Evolutionary conservation across 2,329 filamentous ascomycete genomes (phyloP).

Genomic region (Daldinia sp.): DNA sequence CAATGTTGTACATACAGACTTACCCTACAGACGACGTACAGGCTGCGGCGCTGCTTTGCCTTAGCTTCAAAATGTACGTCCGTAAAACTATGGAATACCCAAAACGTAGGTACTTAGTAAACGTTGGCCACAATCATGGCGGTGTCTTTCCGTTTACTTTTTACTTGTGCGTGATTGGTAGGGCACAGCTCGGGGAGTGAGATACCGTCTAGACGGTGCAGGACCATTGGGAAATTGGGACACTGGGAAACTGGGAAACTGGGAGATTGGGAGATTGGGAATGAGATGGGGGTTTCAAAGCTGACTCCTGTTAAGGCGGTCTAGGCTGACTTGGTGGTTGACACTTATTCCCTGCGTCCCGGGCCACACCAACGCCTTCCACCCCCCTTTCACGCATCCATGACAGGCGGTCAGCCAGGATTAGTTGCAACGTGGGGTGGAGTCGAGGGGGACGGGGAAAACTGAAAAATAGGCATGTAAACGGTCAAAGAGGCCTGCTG

Average conservation of each 20-base stretch:
- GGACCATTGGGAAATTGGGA: neutral
- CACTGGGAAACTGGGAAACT: constrained; percentile 21
- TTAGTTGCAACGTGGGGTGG: constrained; percentile 37
- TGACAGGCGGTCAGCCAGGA: constrained; percentile 46
- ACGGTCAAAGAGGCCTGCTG: constrained; percentile 32
- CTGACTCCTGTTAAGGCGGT: constrained; percentile 46
- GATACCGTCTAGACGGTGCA: constrained; percentile 6
- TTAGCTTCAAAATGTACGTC: constrained; percentile 14
- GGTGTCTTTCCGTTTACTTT: constrained; percentile 27
- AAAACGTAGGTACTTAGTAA: neutral
- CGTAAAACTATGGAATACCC: constrained; percentile 15
- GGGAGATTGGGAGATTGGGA: constrained; percentile 16
- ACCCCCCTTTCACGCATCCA: constrained; percentile 36
- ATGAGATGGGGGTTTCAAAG: constrained; percentile 38
- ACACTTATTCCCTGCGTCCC: constrained; percentile 34
- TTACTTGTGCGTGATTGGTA: constrained; percentile 26
- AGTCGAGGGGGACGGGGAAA: constrained; percentile 27
- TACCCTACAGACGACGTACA: constrained; percentile 6
- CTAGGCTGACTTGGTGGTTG: constrained; percentile 45
- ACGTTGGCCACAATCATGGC: constrained; percentile 13
- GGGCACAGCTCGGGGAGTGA: constrained; percentile 28
- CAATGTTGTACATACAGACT: constrained; percentile 32
- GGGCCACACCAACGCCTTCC: constrained; percentile 23
- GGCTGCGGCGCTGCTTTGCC: constrained; percentile 21
- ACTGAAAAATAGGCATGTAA: constrained; percentile 37